Conservation (phyloP, 2,329 filamentous ascomycete species). For the Phaeosphaeria sp. region DNA sequence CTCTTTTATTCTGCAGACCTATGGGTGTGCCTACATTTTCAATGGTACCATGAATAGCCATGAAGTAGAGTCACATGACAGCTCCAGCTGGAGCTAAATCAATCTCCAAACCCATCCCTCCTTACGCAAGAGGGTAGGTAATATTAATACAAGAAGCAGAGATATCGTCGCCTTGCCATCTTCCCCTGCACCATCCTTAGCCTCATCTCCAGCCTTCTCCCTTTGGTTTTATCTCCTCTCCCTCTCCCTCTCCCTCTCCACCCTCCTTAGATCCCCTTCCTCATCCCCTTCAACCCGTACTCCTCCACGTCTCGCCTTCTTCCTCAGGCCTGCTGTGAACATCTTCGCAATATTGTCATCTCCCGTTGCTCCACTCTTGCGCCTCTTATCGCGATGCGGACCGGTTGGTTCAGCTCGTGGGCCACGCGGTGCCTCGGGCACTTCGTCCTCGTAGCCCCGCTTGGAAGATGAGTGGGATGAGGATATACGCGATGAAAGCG, state of each 20-base stretch:
- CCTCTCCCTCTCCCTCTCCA: constrained; percentile 40
- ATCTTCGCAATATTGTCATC: constrained; percentile 37
- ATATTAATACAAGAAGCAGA: constrained; percentile 24
- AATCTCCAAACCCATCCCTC: not conserved
- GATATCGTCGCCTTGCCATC: not conserved
- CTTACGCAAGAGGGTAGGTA: constrained; percentile 19
- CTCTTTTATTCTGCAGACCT: not conserved
- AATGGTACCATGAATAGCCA: not conserved
- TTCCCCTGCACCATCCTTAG: not conserved
- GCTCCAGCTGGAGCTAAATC: not conserved
- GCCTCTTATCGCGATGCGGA: constrained; percentile 43
- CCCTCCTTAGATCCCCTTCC: constrained; percentile 40
- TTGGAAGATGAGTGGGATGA: constrained; percentile 31
- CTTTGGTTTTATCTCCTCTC: constrained; percentile 4
- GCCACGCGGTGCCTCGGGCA: constrained; percentile 8
- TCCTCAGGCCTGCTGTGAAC: constrained; percentile 38
- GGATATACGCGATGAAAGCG: constrained; percentile 26
- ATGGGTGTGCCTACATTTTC: not conserved
- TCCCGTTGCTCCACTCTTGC: constrained; percentile 32
- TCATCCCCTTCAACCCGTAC: constrained; percentile 42
- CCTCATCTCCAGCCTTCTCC: not conserved
- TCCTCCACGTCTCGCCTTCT: constrained; percentile 42
- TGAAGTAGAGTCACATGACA: not conserved
- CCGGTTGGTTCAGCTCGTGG: constrained; percentile 33
- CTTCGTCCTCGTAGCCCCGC: constrained; percentile 34